Percentiles rank a stretch among this genome's conserved stretches.
Evolutionary conservation across 257 asterid species (phyloP).

Genomic region (Fraxinus pennsylvanica): DNA sequence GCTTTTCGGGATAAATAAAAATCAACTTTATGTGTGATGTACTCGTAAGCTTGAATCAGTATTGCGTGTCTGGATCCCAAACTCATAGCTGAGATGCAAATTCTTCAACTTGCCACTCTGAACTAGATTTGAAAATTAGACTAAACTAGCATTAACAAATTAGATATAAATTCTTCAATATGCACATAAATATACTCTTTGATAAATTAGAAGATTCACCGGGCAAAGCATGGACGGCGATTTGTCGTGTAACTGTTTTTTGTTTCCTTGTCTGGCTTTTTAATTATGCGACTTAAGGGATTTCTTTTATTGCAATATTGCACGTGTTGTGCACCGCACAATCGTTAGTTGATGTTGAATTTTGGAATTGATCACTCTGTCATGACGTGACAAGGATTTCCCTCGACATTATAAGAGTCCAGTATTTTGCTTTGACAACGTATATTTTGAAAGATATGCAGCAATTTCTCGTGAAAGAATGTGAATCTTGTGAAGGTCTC

Average conservation of each 20-base stretch:
- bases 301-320: not conserved
- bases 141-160: no score
- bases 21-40: no score
- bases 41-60: no score
- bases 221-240: not conserved
- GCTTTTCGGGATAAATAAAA: no score
- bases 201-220: slow-evolving; percentile 17
- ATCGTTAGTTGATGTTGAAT: not conserved
- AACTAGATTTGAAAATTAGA: no score
- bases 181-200: no score
- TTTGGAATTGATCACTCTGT: slow-evolving; percentile 24
- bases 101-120: not conserved
- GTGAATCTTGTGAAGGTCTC: not conserved
- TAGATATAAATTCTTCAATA: no score
- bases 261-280: slow-evolving; percentile 21
- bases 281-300: slow-evolving; percentile 13
- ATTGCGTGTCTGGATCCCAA: not conserved
- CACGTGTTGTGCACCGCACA: not conserved
- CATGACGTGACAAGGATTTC: slow-evolving; percentile 6
- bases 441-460: not conserved
- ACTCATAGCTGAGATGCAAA: not conserved
- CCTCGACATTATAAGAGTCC: not conserved
- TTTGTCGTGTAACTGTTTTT: not conserved
- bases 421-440: slow-evolving; percentile 7
- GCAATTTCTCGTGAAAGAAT: slow-evolving; percentile 4